Evolutionary conservation across 768 basidiomycete species (phyloP).

Genomic region (Phylloporus rhodoxanthus): DNA sequence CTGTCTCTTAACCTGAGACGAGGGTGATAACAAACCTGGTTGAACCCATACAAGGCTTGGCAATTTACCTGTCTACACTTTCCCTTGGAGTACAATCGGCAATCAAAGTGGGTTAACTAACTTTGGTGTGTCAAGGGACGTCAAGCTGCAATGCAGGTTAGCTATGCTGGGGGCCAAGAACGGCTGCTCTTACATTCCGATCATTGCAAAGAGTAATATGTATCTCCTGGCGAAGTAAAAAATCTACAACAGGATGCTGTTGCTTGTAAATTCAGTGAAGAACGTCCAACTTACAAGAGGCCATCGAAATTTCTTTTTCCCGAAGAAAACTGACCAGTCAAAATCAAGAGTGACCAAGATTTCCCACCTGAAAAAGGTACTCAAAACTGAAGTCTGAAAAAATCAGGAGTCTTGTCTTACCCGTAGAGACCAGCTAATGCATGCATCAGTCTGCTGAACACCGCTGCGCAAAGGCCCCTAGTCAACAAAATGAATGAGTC

Average conservation of each 20-base stretch:
- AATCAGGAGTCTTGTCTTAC: constrained; percentile 23
- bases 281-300: constrained; percentile 35
- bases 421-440: constrained; percentile 39
- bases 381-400: background rate
- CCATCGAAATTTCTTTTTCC: constrained; percentile 42
- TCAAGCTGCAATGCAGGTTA: constrained; percentile 13
- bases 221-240: too few relatives aligned
- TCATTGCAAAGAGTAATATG: constrained; percentile 37
- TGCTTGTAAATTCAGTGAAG: background rate
- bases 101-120: background rate
- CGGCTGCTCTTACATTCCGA: constrained; percentile 37
- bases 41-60: constrained; percentile 43
- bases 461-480: constrained; percentile 20
- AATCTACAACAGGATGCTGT: too few relatives aligned
- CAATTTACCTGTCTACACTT: constrained; percentile 36
- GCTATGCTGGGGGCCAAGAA: background rate
- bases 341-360: constrained; percentile 38
- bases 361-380: constrained; percentile 36
- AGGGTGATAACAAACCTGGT: constrained; percentile 31
- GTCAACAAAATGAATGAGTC: background rate
- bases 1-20: background rate
- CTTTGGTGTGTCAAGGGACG: constrained; percentile 35
- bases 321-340: constrained; percentile 36
- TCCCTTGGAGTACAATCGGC: background rate
- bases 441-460: constrained; percentile 39